These are phyloP conservation scores for Nitzschia palea DNA, from an alignment of 108 stramenopile genomes.

Conservation along the genomic window DNA sequence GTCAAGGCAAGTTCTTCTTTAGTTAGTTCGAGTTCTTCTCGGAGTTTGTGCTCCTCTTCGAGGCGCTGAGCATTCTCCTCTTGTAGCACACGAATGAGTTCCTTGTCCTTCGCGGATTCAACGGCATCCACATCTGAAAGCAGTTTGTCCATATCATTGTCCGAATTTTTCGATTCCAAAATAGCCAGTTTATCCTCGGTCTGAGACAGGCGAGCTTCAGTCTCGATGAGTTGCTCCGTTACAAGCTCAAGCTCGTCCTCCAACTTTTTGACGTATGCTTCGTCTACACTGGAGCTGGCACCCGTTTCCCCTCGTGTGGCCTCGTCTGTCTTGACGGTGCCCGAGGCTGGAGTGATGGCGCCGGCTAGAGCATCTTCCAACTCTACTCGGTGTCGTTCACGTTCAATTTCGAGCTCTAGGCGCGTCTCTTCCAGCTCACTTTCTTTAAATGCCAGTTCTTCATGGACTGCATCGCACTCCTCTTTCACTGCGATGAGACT, in stretches of 20 bases:
- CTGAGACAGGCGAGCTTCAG: constrained; percentile 68
- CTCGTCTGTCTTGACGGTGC: constrained; percentile 32
- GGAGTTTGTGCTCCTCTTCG: constrained; percentile 46
- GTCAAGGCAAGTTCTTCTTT: constrained; percentile 69
- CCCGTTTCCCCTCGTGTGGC: background rate
- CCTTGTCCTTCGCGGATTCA: constrained; percentile 39
- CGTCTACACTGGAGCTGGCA: constrained; percentile 32
- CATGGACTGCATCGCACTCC: constrained; percentile 78
- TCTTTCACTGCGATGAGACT: constrained; percentile 59
- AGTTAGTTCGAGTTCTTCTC: constrained; percentile 53
- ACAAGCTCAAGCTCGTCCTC: constrained; percentile 89
- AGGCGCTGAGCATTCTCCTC: constrained; percentile 55
- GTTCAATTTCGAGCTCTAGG: constrained; percentile 75
- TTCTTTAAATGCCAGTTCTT: constrained; percentile 84
- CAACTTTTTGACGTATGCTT: constrained; percentile 79
- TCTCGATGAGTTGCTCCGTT: constrained; percentile 87
- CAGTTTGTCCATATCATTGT: constrained; percentile 29
- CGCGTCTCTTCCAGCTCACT: constrained; percentile 79
- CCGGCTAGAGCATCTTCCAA: constrained; percentile 60
- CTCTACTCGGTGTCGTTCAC: constrained; percentile 67
- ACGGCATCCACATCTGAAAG: constrained; percentile 11
- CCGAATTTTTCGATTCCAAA: constrained; percentile 51
- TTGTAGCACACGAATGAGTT: constrained; percentile 40
- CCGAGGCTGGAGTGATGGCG: constrained; percentile 13
- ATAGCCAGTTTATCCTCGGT: constrained; percentile 58